Conservation (phyloP, 2,329 filamentous ascomycete genomes). For the Calonectria naviculata region DNA sequence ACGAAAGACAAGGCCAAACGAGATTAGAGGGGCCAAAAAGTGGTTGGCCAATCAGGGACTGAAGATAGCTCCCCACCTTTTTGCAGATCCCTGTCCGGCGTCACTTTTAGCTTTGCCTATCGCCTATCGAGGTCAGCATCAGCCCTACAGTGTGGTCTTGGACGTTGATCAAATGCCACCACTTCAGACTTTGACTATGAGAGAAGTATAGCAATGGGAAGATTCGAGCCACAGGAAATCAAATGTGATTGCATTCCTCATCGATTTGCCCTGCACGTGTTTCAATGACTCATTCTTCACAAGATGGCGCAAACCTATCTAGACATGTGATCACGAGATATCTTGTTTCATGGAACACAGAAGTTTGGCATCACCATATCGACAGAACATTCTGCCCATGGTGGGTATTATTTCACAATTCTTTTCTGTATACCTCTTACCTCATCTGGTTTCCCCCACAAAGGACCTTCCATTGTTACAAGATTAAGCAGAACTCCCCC, state of each 20-base stretch:
- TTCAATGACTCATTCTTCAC: neutral
- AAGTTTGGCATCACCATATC: conserved; percentile 17
- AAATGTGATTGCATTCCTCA: neutral
- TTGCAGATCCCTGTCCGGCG: neutral
- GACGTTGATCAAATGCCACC: neutral
- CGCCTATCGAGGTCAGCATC: neutral
- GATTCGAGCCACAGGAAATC: neutral
- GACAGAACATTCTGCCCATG: conserved; percentile 20
- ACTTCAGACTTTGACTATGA: neutral
- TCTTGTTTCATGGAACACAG: neutral
- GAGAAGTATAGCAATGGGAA: neutral
- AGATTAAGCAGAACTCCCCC: conserved; percentile 40
- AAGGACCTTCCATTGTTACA: conserved; percentile 41
- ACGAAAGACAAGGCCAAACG: conserved; percentile 16
- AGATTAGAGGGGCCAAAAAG: neutral
- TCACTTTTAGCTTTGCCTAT: neutral
- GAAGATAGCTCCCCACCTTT: conserved; percentile 6
- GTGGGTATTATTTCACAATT: conserved; percentile 42
- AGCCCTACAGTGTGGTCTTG: neutral
- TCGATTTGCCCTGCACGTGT: too few relatives aligned
- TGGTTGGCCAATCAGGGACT: neutral
- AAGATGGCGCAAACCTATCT: neutral
- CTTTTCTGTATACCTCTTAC: conserved; percentile 36
- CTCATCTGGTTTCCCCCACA: conserved; percentile 27
- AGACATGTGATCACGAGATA: conserved; percentile 26